Conservation (phyloP, 306 rosid genomes). For the Hylodesmum podocarpum region DNA sequence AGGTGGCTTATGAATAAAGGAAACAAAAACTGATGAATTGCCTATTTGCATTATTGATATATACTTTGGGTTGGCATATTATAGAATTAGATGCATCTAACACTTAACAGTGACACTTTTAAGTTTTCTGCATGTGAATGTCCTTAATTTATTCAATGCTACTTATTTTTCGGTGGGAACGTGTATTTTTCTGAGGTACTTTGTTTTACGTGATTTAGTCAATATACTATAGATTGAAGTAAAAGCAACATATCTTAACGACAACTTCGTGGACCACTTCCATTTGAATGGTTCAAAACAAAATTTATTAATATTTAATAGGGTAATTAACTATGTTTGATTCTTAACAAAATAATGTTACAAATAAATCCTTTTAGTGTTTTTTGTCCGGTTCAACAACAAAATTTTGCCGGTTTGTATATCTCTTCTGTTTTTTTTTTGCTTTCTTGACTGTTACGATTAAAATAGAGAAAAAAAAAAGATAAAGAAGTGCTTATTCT, state of each 20-base stretch:
- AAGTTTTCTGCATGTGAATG: conserved; percentile 32
- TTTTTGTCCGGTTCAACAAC: background rate
- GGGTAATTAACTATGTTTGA: background rate
- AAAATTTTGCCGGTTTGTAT: background rate
- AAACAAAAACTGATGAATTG: background rate
- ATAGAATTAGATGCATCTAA: conserved; percentile 20
- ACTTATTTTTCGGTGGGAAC: background rate
- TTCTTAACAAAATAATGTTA: background rate
- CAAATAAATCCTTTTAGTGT: background rate
- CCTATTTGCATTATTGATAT: conserved; percentile 21
- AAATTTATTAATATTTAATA: background rate
- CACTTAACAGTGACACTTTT: background rate
- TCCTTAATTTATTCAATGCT: background rate
- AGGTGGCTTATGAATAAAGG: background rate
- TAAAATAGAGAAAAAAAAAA: background rate
- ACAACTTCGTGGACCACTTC: conserved; percentile 26
- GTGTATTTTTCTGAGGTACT: background rate
- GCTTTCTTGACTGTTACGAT: background rate
- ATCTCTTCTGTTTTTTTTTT: background rate
- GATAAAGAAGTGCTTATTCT: background rate
- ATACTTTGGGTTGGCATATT: conserved; percentile 27
- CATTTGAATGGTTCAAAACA: conserved; percentile 25
- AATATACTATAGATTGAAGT: conserved; percentile 21
- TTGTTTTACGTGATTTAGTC: conserved; percentile 32
- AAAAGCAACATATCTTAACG: conserved; percentile 16